phyloP scores from a whole-genome alignment of 2,329 filamentous ascomycete genomes.

The Beauveria bassiana region DNA sequence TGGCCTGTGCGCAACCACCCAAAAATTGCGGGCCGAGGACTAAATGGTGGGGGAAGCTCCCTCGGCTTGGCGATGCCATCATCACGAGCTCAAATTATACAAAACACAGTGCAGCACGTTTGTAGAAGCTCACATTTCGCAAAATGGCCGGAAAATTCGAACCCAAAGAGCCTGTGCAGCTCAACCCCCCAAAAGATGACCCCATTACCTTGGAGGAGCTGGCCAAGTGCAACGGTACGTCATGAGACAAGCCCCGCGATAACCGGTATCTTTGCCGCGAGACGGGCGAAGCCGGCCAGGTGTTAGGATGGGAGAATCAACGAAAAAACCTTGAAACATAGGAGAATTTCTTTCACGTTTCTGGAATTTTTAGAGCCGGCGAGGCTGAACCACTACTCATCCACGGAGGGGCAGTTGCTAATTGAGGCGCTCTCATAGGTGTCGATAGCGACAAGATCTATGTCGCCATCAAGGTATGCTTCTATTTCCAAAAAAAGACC shows the following conservation, averaged over 20 bases:
- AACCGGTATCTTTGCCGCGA: neutral
- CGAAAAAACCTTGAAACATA: too few species aligned
- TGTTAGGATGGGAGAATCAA: neutral
- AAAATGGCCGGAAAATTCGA: constrained; percentile 62
- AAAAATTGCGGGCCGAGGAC: constrained; percentile 8
- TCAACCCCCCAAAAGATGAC: constrained; percentile 82
- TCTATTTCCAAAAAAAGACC: neutral
- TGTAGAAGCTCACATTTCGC: neutral
- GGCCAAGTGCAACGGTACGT: constrained; percentile 72
- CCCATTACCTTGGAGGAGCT: constrained; percentile 75
- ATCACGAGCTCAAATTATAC: neutral
- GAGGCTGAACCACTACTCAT: neutral
- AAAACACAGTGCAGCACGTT: neutral
- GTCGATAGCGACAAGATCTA: constrained; percentile 57
- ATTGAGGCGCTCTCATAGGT: constrained; percentile 36
- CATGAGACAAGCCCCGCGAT: neutral
- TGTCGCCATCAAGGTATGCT: constrained; percentile 59
- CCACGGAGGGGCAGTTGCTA: constrained; percentile 13
- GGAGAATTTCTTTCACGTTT: neutral
- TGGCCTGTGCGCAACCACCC: constrained; percentile 1
- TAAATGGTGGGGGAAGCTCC: constrained; percentile 8
- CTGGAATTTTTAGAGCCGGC: neutral
- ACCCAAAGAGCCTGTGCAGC: constrained; percentile 66
- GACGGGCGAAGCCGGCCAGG: neutral
- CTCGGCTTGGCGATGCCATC: neutral